phyloP scores from a whole-genome alignment of 306 rosid genomes.

The Rosa persica region DNA sequence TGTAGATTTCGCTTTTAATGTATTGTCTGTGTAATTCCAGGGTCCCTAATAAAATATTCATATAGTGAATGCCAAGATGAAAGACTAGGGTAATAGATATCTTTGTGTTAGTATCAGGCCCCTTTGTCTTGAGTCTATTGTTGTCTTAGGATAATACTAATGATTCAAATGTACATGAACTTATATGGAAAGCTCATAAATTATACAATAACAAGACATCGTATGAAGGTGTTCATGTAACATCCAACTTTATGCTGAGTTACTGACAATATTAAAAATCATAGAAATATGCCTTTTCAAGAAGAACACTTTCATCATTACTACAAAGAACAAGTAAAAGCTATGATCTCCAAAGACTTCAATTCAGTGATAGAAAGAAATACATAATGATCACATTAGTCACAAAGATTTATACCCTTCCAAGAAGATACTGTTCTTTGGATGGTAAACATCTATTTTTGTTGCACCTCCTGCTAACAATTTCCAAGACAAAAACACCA shows the following conservation, averaged over 20 bases:
- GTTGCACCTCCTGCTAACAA: constrained; percentile 75
- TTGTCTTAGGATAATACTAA: too few relatives aligned
- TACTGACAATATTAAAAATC: not conserved
- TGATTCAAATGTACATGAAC: too few relatives aligned
- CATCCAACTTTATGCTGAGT: not conserved
- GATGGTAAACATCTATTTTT: constrained; percentile 60
- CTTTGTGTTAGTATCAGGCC: not conserved
- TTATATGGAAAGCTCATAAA: not conserved
- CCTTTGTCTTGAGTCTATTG: not conserved
- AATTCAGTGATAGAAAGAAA: not conserved
- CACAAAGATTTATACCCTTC: constrained; percentile 43
- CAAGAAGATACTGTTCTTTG: constrained; percentile 67
- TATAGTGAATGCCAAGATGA: not conserved
- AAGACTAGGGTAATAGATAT: not conserved
- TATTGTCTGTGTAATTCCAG: not conserved
- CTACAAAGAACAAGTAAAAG: not conserved
- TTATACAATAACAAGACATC: too few relatives aligned
- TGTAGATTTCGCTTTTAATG: not conserved
- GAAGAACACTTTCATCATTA: constrained; percentile 6
- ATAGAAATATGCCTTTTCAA: not conserved
- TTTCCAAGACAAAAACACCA: constrained; percentile 74
- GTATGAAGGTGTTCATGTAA: too few relatives aligned
- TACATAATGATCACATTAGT: not conserved
- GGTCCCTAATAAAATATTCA: not conserved
- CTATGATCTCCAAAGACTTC: not conserved